These are phyloP conservation scores for Solanum peruvianum DNA, from an alignment of 257 asterid genomes.

Conservation along the genomic window DNA sequence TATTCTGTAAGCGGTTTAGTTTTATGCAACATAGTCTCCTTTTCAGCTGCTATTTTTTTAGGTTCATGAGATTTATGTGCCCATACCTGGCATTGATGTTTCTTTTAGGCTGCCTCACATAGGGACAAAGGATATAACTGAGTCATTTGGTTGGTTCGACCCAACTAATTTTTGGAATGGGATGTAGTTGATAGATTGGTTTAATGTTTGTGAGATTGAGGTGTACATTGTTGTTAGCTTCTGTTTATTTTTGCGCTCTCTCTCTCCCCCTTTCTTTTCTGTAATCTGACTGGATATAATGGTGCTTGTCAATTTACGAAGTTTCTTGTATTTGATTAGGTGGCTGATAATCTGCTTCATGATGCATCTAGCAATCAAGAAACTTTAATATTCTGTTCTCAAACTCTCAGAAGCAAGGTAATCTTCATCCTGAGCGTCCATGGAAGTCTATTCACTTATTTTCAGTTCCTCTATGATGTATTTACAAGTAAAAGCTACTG, in stretches of 20 bases:
- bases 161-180: background rate
- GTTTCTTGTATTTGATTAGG: constrained; percentile 37
- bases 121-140: background rate
- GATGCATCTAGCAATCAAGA: constrained; percentile 85
- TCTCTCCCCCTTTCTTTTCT: background rate
- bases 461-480: background rate
- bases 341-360: constrained; percentile 97
- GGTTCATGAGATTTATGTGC: background rate
- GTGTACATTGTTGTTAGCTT: background rate
- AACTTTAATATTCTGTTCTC: constrained; percentile 93
- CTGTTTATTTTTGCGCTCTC: background rate
- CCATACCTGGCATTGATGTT: background rate
- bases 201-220: background rate
- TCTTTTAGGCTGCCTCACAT: background rate
- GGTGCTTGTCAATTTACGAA: background rate
- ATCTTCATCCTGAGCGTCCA: background rate
- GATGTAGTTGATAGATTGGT: background rate
- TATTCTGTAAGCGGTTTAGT: background rate
- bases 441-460: background rate
- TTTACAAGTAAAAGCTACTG: background rate
- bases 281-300: background rate
- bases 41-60: background rate
- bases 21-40: background rate
- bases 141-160: background rate
- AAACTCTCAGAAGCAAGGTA: constrained; percentile 98